Evolutionary conservation across 352 stramenopile species (phyloP), one percentile per base, ranked within the genome.

Genomic region (Phytophthora niederhauseri): DNA sequence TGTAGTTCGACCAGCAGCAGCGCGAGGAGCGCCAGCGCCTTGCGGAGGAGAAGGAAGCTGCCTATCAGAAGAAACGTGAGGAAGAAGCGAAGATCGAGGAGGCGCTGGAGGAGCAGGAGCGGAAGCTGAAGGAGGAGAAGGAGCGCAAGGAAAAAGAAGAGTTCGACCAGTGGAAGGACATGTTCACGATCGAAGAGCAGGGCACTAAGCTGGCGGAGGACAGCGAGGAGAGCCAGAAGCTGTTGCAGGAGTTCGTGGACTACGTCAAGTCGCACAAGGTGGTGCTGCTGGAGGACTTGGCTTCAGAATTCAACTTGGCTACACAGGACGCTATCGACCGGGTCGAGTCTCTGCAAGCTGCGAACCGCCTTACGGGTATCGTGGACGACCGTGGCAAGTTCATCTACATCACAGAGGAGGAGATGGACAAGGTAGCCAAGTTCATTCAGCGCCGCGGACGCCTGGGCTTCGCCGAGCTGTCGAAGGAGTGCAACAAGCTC

Each of bases 301-400:
- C 80, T 3, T 68, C 75, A 4, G 83, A 82, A 62, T 94, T 93
- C 63, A 80, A 84, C 41, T 61, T 94, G 56, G 55, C 78, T 51
- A 93, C 86, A 15, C 76, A 91, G 58, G 82, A 90, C 30, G 82
- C 83, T 14, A 91, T 92, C 54, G 64, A 88, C 52, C 84, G 84
- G 7, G 73, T 93, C 9, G 75, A 90, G 60, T 66, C 78, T 15
- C 58, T 94, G 14, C 83, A 91, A 52, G 51, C 67, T 11, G 61
- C 68, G 1, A 85, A 87, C 51, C 84, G 83, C 17, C 74, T 94
- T 57, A 89, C 83, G 5, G 87, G 87, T 17, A 85, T 94, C 30
- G 73, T 94, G 30, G 84, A 94, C 50, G 87, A 94, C 52, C 83
- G 85, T 24, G 87, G 87, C 61, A 93, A 93, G 61, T 93, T 93